Conservation (phyloP, 768 basidiomycete genomes). For the Naganishia friedmannii region DNA sequence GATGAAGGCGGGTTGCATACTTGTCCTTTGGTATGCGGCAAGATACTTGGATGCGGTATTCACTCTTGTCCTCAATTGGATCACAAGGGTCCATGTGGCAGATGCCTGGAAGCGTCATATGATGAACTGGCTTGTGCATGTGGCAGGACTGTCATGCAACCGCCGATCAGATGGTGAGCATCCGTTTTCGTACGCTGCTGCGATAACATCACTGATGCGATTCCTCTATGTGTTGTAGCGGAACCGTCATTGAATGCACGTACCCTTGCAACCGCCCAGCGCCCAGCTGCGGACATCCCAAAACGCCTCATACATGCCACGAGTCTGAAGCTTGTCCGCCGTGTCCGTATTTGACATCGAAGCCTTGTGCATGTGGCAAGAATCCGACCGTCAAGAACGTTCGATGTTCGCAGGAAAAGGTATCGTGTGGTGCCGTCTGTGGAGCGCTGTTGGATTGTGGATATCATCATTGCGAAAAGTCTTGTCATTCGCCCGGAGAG, state of each 20-base stretch:
- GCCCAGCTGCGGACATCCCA: conserved; percentile 77
- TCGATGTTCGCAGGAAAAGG: conserved; percentile 77
- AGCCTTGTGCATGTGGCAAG: conserved; percentile 77
- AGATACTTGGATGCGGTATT: conserved; percentile 65
- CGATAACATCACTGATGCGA: neutral
- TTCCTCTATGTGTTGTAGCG: conserved; percentile 27
- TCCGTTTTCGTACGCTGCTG: neutral
- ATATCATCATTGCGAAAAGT: conserved; percentile 77
- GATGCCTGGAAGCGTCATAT: conserved; percentile 82
- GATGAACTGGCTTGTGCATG: conserved; percentile 88
- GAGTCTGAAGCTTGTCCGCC: conserved; percentile 75
- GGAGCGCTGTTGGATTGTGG: conserved; percentile 72
- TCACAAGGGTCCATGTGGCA: conserved; percentile 75
- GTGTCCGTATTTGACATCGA: conserved; percentile 74
- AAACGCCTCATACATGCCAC: conserved; percentile 76
- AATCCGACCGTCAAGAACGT: conserved; percentile 77
- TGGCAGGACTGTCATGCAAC: conserved; percentile 78
- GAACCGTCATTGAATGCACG: conserved; percentile 62
- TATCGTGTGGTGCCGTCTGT: conserved; percentile 79
- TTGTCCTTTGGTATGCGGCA: conserved; percentile 78
- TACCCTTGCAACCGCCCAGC: conserved; percentile 74
- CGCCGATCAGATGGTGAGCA: conserved; percentile 77
- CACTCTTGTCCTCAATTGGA: conserved; percentile 76
- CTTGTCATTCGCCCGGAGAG: conserved; percentile 71
- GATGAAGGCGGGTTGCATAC: conserved; percentile 71